Base-by-base conservation (phyloP, 805 yeast species). In the Ogataea degrootiae region DNA sequence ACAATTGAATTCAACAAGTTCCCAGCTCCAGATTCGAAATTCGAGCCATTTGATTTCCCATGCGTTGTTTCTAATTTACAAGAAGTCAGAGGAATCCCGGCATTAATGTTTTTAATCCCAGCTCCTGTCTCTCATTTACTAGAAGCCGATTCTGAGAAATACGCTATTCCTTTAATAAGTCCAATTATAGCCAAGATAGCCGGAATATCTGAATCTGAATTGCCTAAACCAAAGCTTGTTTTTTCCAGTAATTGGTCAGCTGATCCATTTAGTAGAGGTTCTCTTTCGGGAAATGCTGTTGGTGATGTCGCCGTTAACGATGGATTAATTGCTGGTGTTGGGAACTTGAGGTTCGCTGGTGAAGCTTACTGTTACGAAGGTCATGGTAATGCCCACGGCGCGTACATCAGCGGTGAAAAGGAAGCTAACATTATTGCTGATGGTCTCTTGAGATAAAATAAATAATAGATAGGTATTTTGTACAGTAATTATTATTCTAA, bases 361-460 rank as follows among this genome's bases (percentile, higher is more conserved):
- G 83, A 77, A 54, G 80, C 75, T 46, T 72, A 80, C 22, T 65
- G 69, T 38, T 58, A 63, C 47, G 80, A 76, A 41, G 82, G 80
- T 2, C 73, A 73, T 19, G 79, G 80, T 2, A 74, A 79, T 59
- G 79, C 76, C 4, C 80, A 78, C 53, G 83, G 83, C 1, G 83
- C 83, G 0, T 77, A 73, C 54, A 47, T 62, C 34, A 76, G 80
- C 55, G 83, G 82, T 5, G 52, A 55, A 17, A 62, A 79, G 48
- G 80, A 76, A 42, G 82, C 80, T 4, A 47, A 50, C 6, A 29
- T 37, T 38, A 46, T 53, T 22, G 36, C 46, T 34, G 35, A 44
- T 14, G 12, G 17, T 3, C 14, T 44, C 26, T 39, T 42, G 21
- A 41, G 34, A n/a, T 14, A 6, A 29, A 12, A 6, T 26, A 37